Conservation (phyloP, 495 filamentous ascomycete genomes). For the Aspergillus saccharolyticus region DNA sequence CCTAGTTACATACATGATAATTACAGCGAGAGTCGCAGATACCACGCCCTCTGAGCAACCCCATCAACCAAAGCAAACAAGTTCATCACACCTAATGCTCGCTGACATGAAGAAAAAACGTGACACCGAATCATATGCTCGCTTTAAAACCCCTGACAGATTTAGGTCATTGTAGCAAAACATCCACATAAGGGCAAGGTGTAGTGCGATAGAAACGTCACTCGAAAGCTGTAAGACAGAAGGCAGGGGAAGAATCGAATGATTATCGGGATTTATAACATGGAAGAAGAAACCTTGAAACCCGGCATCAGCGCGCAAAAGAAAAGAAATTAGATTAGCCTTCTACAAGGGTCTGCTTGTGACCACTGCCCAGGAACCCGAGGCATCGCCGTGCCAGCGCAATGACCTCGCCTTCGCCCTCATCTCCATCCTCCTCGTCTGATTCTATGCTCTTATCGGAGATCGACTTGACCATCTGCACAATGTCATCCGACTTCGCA, state of each 20-base stretch:
- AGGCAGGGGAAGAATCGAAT: slow-evolving; percentile 7
- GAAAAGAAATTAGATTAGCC: slow-evolving; percentile 31
- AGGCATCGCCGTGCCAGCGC: slow-evolving; percentile 83
- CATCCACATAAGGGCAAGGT: not conserved
- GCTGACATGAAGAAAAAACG: slow-evolving; percentile 27
- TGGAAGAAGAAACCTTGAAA: slow-evolving; percentile 11
- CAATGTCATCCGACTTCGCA: slow-evolving; percentile 77
- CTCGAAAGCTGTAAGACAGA: slow-evolving; percentile 3
- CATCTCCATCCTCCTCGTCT: slow-evolving; percentile 82
- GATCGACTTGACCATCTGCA: slow-evolving; percentile 85
- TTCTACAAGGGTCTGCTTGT: slow-evolving; percentile 52
- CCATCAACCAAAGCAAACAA: slow-evolving; percentile 12
- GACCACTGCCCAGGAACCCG: slow-evolving; percentile 70
- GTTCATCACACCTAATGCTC: slow-evolving; percentile 37
- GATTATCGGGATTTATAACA: slow-evolving; percentile 13
- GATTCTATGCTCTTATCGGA: slow-evolving; percentile 86
- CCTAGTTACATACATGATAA: slow-evolving; percentile 31
- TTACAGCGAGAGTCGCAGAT: slow-evolving; percentile 27
- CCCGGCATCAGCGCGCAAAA: not conserved
- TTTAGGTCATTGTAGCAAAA: slow-evolving; percentile 16
- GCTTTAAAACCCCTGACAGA: slow-evolving; percentile 29
- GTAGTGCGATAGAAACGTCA: not conserved
- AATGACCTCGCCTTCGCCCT: slow-evolving; percentile 92
- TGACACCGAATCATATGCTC: slow-evolving; percentile 32
- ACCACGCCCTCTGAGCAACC: not conserved